Evolutionary conservation across 2,329 filamentous ascomycete genomes (phyloP), one percentile per base, ranked within the genome.

Genomic region (Nothophoma quercina): DNA sequence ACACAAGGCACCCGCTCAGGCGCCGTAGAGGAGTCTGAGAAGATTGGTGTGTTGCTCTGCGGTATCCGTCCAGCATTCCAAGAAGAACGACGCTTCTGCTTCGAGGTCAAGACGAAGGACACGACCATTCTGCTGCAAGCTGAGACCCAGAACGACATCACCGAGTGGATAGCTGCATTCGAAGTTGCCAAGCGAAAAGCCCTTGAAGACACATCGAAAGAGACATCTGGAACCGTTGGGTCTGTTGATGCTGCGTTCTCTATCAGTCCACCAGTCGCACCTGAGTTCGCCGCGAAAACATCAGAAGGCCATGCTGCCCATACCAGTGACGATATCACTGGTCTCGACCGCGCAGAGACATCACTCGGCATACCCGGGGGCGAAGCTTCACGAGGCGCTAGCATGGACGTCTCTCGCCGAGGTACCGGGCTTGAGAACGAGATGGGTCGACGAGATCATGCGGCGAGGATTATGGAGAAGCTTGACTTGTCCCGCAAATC

Each of bases 41-140:
- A 96, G 76, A 96, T 96, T 55, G 95, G 95, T 32, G 93, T 99
- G 3, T 78, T 99, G 44, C 85, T 99, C 30, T 99, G 95, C 77
- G 96, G 91, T 67, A 89, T 95, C 40, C 91, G 93, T 65, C 92
- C 93, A 15, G 92, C 93, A 0, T 89, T 96, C 43, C 88, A 91
- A 62, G 95, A 99, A 75, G 95, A 99, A 68, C 86, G 95, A 30
- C 85, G 95, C 13, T 99, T 98, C 75, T 98, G 95, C 72, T 97
- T 99, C 67, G 95, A 99, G 75, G 89, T 99, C 67, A 99, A 98
- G 80, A 99, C 95, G 2, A 99, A 97, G 75, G 96, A 91, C 67
- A 90, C 90, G 58, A 95, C 88, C 41, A 87, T 96, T 58, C 79
- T 97, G 53, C 81, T 99, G 3, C 95, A 99, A 76, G 90, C 93